Conservation (phyloP, 1,284 basidiomycete genomes). For the Rugosomyces carneus region DNA sequence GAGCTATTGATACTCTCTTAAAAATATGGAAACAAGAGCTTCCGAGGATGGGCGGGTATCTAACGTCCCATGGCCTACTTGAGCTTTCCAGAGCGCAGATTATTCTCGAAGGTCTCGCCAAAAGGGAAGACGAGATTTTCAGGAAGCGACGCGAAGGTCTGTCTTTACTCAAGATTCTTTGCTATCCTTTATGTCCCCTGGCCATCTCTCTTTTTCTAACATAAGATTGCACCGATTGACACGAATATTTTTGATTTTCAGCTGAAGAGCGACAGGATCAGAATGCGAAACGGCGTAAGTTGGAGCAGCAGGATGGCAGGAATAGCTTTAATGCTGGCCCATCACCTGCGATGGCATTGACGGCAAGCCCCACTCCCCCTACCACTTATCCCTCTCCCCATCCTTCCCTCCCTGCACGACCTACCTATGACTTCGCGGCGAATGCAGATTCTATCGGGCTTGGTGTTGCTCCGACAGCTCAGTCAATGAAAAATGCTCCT, state of each 20-base stretch:
- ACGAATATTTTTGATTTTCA: conserved; percentile 32
- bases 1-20: conserved; percentile 94
- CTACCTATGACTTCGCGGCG: conserved; percentile 61
- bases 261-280: conserved; percentile 92
- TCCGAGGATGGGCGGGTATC: conserved; percentile 92
- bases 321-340: conserved; percentile 43
- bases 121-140: conserved; percentile 95
- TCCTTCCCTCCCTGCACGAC: conserved; percentile 57
- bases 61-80: conserved; percentile 91
- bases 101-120: conserved; percentile 91
- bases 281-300: conserved; percentile 81
- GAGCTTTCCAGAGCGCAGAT: conserved; percentile 85
- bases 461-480: conserved; percentile 50
- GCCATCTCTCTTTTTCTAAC: conserved; percentile 17
- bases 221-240: conserved; percentile 17
- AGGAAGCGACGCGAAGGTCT: conserved; percentile 84
- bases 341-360: conserved; percentile 48
- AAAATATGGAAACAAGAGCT: conserved; percentile 94
- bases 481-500: conserved; percentile 50
- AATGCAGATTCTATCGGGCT: conserved; percentile 71
- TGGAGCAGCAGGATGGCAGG: conserved; percentile 59
- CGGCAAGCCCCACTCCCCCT: conserved; percentile 35
- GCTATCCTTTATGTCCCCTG: conserved; percentile 8
- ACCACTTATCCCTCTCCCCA: conserved; percentile 27
- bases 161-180: conserved; percentile 30